Evolutionary conservation across 83 land plant genomes (phyloP).

Genomic region (Picea abies): DNA sequence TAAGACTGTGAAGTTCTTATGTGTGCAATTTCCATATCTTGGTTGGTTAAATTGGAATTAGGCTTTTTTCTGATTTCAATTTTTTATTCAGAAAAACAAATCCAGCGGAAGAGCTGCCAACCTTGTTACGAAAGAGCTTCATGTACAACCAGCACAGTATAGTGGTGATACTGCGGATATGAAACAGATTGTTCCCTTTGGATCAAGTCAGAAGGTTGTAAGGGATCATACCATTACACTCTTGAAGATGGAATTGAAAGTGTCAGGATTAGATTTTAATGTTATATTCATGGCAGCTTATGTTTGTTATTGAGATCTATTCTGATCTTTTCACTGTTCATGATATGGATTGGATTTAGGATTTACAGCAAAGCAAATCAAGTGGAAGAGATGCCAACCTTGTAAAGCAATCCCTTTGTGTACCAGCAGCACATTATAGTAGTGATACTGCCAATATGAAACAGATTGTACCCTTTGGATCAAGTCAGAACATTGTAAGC

Average conservation of each 20-base stretch:
- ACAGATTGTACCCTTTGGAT: slow-evolving; percentile 12
- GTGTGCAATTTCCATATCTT: neutral
- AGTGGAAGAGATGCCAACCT: slow-evolving; percentile 1
- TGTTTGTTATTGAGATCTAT: neutral
- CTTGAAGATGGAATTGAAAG: neutral
- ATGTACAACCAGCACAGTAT: neutral
- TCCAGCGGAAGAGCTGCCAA: neutral
- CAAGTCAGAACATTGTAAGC: slow-evolving; percentile 9
- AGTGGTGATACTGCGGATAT: slow-evolving; percentile 8
- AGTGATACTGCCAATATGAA: slow-evolving; percentile 4
- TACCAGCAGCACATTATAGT: neutral
- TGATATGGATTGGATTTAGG: slow-evolving; percentile 6
- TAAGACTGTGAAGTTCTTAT: neutral
- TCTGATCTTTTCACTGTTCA: neutral
- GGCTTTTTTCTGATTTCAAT: neutral
- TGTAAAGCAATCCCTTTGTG: neutral
- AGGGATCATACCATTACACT: neutral
- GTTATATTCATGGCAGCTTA: neutral
- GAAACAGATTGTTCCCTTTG: slow-evolving; percentile 17
- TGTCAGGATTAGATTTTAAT: neutral
- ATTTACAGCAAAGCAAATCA: neutral
- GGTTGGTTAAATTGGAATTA: slow-evolving; percentile 2
- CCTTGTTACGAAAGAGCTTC: neutral
- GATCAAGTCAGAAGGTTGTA: slow-evolving; percentile 5
- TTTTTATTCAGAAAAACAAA: neutral